Percentiles rank a stretch among this genome's conserved stretches.
phyloP scores from a whole-genome alignment of 1,284 basidiomycete species.

The Trametes versicolor region DNA sequence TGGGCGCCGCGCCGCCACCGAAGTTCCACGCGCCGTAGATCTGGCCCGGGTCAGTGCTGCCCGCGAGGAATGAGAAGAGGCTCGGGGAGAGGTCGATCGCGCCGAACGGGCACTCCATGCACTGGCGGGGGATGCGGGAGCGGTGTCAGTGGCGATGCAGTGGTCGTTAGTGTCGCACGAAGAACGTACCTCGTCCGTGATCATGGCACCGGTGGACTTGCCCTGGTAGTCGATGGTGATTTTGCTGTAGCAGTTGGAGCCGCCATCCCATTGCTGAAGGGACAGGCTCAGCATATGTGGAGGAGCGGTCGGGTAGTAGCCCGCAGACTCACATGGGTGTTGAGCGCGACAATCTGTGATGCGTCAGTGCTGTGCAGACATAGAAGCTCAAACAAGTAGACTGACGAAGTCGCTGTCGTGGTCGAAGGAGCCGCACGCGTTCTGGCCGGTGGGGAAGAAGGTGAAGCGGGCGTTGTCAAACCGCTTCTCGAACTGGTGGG shows the following conservation, averaged over 20 bases:
- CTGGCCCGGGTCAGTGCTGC: conserved; percentile 40
- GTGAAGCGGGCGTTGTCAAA: conserved; percentile 46
- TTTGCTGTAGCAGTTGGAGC: conserved; percentile 30
- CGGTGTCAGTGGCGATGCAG: neutral
- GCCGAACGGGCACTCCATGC: conserved; percentile 73
- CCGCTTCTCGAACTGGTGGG: conserved; percentile 34
- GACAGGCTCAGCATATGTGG: neutral
- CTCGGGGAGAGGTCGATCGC: conserved; percentile 83
- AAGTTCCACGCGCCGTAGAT: conserved; percentile 37
- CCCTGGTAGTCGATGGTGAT: conserved; percentile 34
- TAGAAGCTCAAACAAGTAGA: conserved; percentile 3
- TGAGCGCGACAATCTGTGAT: conserved; percentile 32
- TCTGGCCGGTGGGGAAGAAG: conserved; percentile 55
- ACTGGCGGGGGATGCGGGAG: conserved; percentile 50
- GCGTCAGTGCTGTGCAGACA: neutral
- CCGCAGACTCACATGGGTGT: conserved; percentile 27
- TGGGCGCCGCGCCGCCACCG: conserved; percentile 28
- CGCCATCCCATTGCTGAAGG: conserved; percentile 33
- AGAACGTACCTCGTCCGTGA: conserved; percentile 38
- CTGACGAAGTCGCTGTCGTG: conserved; percentile 48
- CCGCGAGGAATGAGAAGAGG: conserved; percentile 73
- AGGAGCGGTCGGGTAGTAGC: too few species aligned
- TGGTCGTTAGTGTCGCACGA: neutral
- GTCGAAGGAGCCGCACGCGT: conserved; percentile 36
- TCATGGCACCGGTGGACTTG: conserved; percentile 31